Evolutionary conservation across 305 asterid genomes (phyloP), one percentile per base, ranked within the genome.

Genomic region (Rubia peregrina): DNA sequence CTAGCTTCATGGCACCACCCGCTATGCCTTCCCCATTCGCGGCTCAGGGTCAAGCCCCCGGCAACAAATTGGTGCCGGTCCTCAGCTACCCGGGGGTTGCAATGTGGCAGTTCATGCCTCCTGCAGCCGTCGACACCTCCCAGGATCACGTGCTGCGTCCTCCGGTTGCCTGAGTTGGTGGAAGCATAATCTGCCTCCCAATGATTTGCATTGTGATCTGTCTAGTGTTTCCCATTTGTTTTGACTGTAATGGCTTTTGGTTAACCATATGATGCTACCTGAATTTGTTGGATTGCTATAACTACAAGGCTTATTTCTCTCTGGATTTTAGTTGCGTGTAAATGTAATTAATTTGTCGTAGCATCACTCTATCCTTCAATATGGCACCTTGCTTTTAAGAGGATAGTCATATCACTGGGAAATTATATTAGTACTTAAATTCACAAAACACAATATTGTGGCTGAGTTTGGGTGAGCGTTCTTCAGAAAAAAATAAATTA

Each of bases 1-100:
- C 88, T 6, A 76, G 89, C 70, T 85, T 83, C 79, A 73, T 89
- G 73, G 85, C 90, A 55, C 88, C 92, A 57, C 87, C 88, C 62
- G 77, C 85, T 70, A 87, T 87, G 9, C 91, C 95, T 13, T 85
- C 91, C 74, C 86, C 94, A 40, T 88, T 82, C 73, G 89, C 94
- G 48, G 80, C 91, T 67, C 96, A 82, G 71, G 83, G 84, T 79
- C 96, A 88, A 79, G 86, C 81, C 36, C 76, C 78, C 9, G 95
- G 89, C 73, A 89, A 87, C 87, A 92, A 92, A 75, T 63, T 84
- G 76, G 84, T 82, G 40, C 86, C 88, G 2, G 51, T 84, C 71
- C 74, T 84, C 73, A 78, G 85, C 56, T 82, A 84, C 73, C 88
- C 88, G 55, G 88, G 85, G 40, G 82, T 78, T 24, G 85, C 86